Percentiles rank a stretch among this genome's conserved stretches.
These are phyloP conservation scores for Apiotrichum domesticum DNA, from an alignment of 1,284 basidiomycete genomes.

Conservation along the genomic window DNA sequence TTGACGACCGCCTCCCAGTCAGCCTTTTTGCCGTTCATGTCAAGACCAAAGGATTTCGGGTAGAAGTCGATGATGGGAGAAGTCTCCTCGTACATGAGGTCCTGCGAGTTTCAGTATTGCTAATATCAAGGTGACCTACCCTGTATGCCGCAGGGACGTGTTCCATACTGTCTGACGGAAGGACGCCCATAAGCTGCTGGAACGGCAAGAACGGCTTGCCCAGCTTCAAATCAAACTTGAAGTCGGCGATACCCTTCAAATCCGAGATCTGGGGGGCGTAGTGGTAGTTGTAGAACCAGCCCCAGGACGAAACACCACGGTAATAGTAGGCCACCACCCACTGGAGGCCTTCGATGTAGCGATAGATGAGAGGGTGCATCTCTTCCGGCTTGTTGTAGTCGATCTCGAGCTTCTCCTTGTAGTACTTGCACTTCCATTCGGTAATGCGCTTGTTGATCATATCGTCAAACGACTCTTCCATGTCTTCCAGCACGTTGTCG, in stretches of 20 bases:
- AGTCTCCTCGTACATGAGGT: conserved; percentile 78
- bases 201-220: conserved; percentile 89
- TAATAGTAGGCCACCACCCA: conserved; percentile 99
- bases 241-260: conserved; percentile 65
- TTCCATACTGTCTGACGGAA: conserved; percentile 81
- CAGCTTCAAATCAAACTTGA: conserved; percentile 78
- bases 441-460: conserved; percentile 76
- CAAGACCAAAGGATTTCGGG: conserved; percentile 80
- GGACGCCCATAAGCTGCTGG: conserved; percentile 96
- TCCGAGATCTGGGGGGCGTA: conserved; percentile 94
- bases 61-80: conserved; percentile 96
- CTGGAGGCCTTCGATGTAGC: conserved; percentile 90
- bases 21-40: conserved; percentile 96
- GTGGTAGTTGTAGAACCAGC: conserved; percentile 99
- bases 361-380: conserved; percentile 63
- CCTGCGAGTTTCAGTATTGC: conserved; percentile 49
- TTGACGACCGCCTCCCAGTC: conserved; percentile 99
- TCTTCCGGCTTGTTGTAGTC: conserved; percentile 60
- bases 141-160: conserved; percentile 80
- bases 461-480: conserved; percentile 68
- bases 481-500: conserved; percentile 60
- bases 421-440: conserved; percentile 87
- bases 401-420: conserved; percentile 82
- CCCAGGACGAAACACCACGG: conserved; percentile 92
- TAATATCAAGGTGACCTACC: conserved; percentile 48